Evolutionary conservation across 2,329 filamentous ascomycete genomes (phyloP).

Genomic region (Colletotrichum scovillei): DNA sequence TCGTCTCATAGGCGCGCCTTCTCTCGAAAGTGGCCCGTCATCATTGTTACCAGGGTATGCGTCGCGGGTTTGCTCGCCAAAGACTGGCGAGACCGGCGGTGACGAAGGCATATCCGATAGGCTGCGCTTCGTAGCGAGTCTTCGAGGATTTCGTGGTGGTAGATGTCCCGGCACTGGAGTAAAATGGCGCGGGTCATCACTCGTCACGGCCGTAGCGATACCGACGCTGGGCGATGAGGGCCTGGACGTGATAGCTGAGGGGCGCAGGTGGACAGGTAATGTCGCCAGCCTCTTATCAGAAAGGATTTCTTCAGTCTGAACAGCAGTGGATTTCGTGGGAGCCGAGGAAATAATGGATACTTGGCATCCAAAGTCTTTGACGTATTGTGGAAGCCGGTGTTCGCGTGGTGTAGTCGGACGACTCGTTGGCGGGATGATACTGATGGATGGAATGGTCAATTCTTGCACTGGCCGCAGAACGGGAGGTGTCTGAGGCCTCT

Average conservation of each 20-base stretch:
- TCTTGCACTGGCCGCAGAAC: slow-evolving; percentile 40
- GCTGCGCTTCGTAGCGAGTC: slow-evolving; percentile 60
- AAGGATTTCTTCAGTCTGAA: slow-evolving; percentile 93
- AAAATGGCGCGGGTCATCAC: slow-evolving; percentile 55
- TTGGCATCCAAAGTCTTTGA: slow-evolving; percentile 86
- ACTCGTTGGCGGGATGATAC: slow-evolving; percentile 88
- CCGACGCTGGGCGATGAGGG: slow-evolving; percentile 65
- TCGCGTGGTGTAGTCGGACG: slow-evolving; percentile 82
- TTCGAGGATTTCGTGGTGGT: slow-evolving; percentile 70
- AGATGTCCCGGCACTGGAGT: slow-evolving; percentile 64
- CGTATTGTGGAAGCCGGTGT: slow-evolving; percentile 81
- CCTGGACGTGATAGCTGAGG: slow-evolving; percentile 76
- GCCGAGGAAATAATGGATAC: slow-evolving; percentile 67
- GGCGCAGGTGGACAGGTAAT: slow-evolving; percentile 81
- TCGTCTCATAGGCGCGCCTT: slow-evolving; percentile 71
- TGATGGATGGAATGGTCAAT: slow-evolving; percentile 82
- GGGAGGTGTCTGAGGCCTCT: slow-evolving; percentile 37
- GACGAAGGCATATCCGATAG: slow-evolving; percentile 63
- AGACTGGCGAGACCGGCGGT: slow-evolving; percentile 35
- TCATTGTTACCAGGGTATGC: slow-evolving; percentile 85
- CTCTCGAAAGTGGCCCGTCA: slow-evolving; percentile 75
- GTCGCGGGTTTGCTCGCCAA: slow-evolving; percentile 63
- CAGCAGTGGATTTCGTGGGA: slow-evolving; percentile 62
- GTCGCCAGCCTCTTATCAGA: slow-evolving; percentile 81
- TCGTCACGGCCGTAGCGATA: slow-evolving; percentile 43